These are phyloP conservation scores for Naganishia kalamii DNA, from an alignment of 768 basidiomycete genomes.

Conservation along the genomic window DNA sequence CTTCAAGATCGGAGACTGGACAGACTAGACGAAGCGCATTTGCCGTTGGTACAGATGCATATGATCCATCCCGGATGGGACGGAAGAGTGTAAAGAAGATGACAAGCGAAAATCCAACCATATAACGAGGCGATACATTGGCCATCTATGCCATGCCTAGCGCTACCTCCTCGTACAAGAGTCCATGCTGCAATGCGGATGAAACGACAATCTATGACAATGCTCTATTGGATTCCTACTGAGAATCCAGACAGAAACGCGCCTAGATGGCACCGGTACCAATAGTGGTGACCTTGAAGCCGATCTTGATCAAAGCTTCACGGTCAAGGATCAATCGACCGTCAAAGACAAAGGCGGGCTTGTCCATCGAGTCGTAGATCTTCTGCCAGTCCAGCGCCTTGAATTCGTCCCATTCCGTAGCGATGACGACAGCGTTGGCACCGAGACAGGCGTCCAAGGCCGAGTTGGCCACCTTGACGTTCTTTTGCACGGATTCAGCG, in stretches of 20 bases:
- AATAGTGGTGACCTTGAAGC: slow-evolving; percentile 61
- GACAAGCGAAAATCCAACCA: not conserved
- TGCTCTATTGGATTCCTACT: not conserved
- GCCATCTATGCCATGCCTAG: slow-evolving; percentile 9
- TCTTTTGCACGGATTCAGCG: slow-evolving; percentile 72
- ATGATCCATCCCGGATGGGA: not conserved
- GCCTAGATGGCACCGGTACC: slow-evolving; percentile 39
- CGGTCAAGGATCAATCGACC: slow-evolving; percentile 74
- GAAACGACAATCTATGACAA: not conserved
- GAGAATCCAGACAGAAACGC: not conserved
- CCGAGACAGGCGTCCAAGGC: slow-evolving; percentile 81
- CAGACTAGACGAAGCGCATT: not conserved
- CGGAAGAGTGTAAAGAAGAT: not conserved
- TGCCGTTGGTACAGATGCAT: slow-evolving; percentile 15
- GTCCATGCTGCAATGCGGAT: slow-evolving; percentile 13
- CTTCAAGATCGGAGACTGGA: not conserved
- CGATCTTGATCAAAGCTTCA: slow-evolving; percentile 70
- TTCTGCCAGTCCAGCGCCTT: slow-evolving; percentile 78
- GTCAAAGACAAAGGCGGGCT: slow-evolving; percentile 98
- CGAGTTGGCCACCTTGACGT: slow-evolving; percentile 68
- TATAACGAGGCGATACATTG: not conserved
- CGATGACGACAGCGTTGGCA: slow-evolving; percentile 83
- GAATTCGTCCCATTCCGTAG: slow-evolving; percentile 92
- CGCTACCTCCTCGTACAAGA: not conserved
- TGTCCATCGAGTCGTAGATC: slow-evolving; percentile 82